A percentile compares a stretch with the other conserved stretches of the same genome.
These are phyloP conservation scores for Fraxinus baroniana DNA, from an alignment of 305 asterid genomes.

Conservation along the genomic window DNA sequence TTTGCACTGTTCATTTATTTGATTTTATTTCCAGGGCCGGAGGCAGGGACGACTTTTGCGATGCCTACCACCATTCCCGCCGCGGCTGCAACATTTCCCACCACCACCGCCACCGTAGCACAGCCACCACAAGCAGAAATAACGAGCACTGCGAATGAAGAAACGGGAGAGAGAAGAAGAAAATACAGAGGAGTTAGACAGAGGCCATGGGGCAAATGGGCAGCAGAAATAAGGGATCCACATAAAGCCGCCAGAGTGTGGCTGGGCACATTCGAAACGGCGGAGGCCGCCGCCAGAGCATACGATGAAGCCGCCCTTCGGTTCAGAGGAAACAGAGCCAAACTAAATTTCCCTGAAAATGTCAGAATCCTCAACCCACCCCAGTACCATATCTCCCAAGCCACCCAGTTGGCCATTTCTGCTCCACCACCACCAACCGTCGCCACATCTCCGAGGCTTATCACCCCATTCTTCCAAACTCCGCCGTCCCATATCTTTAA, in stretches of 20 bases:
- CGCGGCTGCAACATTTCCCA: neutral
- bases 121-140: slow-evolving; percentile 32
- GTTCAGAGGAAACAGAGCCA: slow-evolving; percentile 88
- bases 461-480: slow-evolving; percentile 32
- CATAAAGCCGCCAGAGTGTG: slow-evolving; percentile 92
- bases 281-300: slow-evolving; percentile 92
- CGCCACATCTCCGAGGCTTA: neutral
- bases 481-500: slow-evolving; percentile 19
- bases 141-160: slow-evolving; percentile 31
- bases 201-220: slow-evolving; percentile 99
- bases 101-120: neutral
- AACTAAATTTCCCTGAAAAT: slow-evolving; percentile 88
- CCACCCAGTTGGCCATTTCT: neutral
- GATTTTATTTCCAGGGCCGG: slow-evolving; percentile 28
- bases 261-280: slow-evolving; percentile 94
- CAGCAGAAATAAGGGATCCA: slow-evolving; percentile 94
- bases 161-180: slow-evolving; percentile 51
- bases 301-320: slow-evolving; percentile 94
- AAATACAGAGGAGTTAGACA: slow-evolving; percentile 93
- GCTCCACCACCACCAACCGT: slow-evolving; percentile 16
- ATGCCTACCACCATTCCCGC: slow-evolving; percentile 25
- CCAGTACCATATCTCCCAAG: slow-evolving; percentile 17
- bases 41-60: slow-evolving; percentile 21
- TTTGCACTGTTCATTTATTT: no score
- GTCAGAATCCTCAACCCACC: slow-evolving; percentile 45